phyloP scores from a whole-genome alignment of 2,329 filamentous ascomycete species.

The Alternaria dauci region DNA sequence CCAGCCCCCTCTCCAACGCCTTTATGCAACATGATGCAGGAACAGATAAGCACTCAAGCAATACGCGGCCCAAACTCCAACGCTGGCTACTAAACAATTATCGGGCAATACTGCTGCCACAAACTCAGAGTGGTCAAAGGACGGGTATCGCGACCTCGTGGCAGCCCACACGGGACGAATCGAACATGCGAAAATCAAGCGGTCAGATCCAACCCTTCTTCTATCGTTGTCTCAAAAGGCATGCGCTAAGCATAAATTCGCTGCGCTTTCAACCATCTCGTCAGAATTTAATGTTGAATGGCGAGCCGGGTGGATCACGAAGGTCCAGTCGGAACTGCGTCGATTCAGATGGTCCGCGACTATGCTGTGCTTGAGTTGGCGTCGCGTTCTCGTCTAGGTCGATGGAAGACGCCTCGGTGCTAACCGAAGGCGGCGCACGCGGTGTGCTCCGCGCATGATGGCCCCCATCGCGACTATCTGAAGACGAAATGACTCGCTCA shows the following conservation, averaged over 20 bases:
- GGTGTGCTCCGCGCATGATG: constrained; percentile 28
- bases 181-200: constrained; percentile 39
- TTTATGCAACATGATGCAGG: constrained; percentile 34
- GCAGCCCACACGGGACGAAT: constrained; percentile 36
- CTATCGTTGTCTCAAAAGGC: constrained; percentile 33
- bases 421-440: constrained; percentile 38
- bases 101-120: constrained; percentile 41
- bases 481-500: constrained; percentile 41
- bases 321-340: constrained; percentile 47
- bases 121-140: constrained; percentile 37
- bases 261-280: constrained; percentile 14
- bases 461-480: constrained; percentile 42
- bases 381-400: constrained; percentile 45
- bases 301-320: constrained; percentile 48
- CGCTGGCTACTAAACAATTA: constrained; percentile 41
- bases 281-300: constrained; percentile 51
- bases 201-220: constrained; percentile 32
- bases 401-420: constrained; percentile 29
- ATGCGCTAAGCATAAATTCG: constrained; percentile 10
- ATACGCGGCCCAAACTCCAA: constrained; percentile 44
- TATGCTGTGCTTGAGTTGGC: constrained; percentile 47
- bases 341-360: constrained; percentile 41
- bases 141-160: constrained; percentile 49
- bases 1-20: constrained; percentile 23
- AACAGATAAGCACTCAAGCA: constrained; percentile 29